phyloP scores from a whole-genome alignment of 2,329 filamentous ascomycete species.

The Colletotrichum graminicola region DNA sequence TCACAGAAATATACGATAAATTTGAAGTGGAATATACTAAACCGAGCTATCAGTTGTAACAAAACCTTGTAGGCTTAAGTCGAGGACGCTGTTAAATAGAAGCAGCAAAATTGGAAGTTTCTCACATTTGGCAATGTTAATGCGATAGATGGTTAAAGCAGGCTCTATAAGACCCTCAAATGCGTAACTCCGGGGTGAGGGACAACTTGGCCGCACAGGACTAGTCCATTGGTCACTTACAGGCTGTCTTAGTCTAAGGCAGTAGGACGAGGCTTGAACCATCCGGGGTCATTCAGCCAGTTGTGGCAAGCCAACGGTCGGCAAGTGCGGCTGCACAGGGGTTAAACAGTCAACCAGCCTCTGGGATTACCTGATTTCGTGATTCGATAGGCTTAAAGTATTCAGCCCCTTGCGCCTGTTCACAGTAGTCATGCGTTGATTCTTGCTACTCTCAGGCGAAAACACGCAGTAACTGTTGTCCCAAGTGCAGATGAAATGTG shows the following conservation, averaged over 20 bases:
- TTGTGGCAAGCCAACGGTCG: not conserved
- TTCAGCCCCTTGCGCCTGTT: slow-evolving; percentile 1
- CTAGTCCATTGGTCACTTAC: not conserved
- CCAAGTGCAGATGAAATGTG: not conserved
- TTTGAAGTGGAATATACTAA: not conserved
- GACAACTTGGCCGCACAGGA: not conserved
- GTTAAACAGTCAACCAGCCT: not conserved
- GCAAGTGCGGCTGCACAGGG: not conserved
- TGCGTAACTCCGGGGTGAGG: not conserved
- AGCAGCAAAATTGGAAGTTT: not conserved
- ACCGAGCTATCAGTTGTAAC: not conserved
- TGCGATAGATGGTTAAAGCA: not conserved
- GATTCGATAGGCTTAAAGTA: not conserved
- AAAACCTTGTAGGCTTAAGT: not conserved
- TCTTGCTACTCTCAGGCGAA: not conserved
- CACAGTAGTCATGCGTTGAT: not conserved
- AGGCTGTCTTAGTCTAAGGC: not conserved
- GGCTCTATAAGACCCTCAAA: not conserved
- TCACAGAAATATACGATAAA: not conserved
- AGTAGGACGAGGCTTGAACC: not conserved
- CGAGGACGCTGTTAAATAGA: not conserved
- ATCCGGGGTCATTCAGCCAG: not conserved
- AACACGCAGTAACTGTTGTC: not conserved
- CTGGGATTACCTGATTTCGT: not conserved
- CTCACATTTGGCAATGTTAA: not conserved